Evolutionary conservation across 75 land plant species (phyloP), one percentile per base, ranked within the genome.

Genomic region (Ceratopteris richardii): DNA sequence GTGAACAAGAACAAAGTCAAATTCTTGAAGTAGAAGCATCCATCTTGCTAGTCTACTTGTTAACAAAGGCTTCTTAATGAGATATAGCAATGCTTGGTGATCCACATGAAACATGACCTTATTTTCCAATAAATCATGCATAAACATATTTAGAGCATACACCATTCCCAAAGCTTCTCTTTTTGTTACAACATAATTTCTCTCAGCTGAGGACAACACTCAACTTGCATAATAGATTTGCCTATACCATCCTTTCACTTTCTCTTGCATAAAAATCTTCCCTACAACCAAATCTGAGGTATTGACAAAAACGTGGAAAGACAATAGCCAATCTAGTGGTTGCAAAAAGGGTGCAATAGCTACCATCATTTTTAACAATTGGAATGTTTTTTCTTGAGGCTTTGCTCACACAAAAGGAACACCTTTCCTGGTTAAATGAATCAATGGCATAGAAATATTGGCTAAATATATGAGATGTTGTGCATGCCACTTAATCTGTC

Each of bases 121-220:
- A 3, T 26, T 51, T 0, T 22, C 33, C 0, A 63, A 22, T 0
- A 63, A 33, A 2, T 63, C 29, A 30, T 50, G 42, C 0, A 0
- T 1, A 2, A 51, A 51, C 25, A 51, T 63, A 0, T 29, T 37
- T 0, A 63, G 22, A 7, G 21, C 41, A 23, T 31, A 63, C 0
- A 51, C 24, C 54, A 63, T 36, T 1, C 31, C 55, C 0, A 63
- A 0, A 14, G 14, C 39, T 52, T 63, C 65, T 0, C 28, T 0
- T 22, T 63, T 54, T 13, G 56, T 63, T 0, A 33, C 33, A 21
- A 25, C 11, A 36, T 63, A 63, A 33, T 63, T 63, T 20, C 23
- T 30, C 10, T 63, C 23, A 0, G 56, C 55, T 0, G 0, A 0
- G 0, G 54, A 7, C 14, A 63, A 0, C 1, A 13, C 20, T 23